Conservation (phyloP, 2,329 filamentous ascomycete genomes). For the Chrysosporium queenslandicum region DNA sequence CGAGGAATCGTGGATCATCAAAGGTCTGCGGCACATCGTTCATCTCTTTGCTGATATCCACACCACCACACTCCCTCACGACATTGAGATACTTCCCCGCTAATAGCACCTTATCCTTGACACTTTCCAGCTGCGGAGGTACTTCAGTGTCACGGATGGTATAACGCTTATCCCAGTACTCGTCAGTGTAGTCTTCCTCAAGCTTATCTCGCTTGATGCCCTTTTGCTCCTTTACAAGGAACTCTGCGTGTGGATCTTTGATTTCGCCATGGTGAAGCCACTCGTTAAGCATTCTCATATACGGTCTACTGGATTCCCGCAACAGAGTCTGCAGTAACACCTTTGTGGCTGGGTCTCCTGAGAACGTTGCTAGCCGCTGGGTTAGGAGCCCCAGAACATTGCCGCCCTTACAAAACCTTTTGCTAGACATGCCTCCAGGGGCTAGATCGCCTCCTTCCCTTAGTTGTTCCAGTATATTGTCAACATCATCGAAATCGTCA, state of each 20-base stretch:
- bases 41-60: slow-evolving; percentile 82
- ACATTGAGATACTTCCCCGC: slow-evolving; percentile 98
- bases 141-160: slow-evolving; percentile 86
- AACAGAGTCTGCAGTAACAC: slow-evolving; percentile 71
- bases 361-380: slow-evolving; percentile 74
- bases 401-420: slow-evolving; percentile 94
- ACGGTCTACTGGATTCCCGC: slow-evolving; percentile 80
- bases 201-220: slow-evolving; percentile 84
- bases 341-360: slow-evolving; percentile 81
- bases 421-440: slow-evolving; percentile 62
- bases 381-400: slow-evolving; percentile 84
- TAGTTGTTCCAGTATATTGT: slow-evolving; percentile 84
- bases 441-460: slow-evolving; percentile 75
- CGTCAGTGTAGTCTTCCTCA: slow-evolving; percentile 94
- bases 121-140: slow-evolving; percentile 77
- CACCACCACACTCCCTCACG: slow-evolving; percentile 89
- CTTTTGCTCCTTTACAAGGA: slow-evolving; percentile 89
- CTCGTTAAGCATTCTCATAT: slow-evolving; percentile 97
- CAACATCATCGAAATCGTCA: slow-evolving; percentile 72
- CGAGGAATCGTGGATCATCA: slow-evolving; percentile 81
- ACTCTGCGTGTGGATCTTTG: slow-evolving; percentile 86
- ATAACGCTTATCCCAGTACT: slow-evolving; percentile 98
- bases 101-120: slow-evolving; percentile 88
- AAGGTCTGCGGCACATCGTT: slow-evolving; percentile 85
- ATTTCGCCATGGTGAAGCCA: slow-evolving; percentile 96